Base-by-base conservation (phyloP, 208 protist genomes). In the Trypanosoma boissoni region DNA sequence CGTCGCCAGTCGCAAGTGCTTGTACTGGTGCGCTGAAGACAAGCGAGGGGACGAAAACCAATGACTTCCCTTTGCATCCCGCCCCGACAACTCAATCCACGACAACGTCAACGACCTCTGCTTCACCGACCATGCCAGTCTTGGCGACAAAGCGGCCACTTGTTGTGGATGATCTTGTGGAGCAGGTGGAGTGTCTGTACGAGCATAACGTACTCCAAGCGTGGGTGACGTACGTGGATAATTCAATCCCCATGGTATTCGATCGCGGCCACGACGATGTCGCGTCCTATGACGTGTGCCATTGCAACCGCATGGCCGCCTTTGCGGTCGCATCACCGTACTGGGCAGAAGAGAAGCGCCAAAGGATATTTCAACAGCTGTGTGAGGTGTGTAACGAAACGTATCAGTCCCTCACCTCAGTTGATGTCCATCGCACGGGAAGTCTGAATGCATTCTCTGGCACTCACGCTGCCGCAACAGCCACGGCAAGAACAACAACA, bases 91-190 rank as follows among this genome's bases (percentile, higher is more conserved):
- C 10, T 10, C 26, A 32, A 24, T 6, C 54, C 8, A 20, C 54
- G 7, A 49, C 9, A 10, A 14, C 21, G 41, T 18, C 37, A 50
- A 10, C 31, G 37, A 24, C 18, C 32, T 59, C 26, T 18, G 37
- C 23, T 41, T n/a, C n/a, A n/a, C n/a, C n/a, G n/a, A n/a, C n/a
- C n/a, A n/a, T n/a, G n/a, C n/a, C n/a, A n/a, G n/a, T n/a, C n/a
- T n/a, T n/a, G n/a, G n/a, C 14, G 24, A 24, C 43, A 48, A 27
- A 54, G 34, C 34, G 12, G 34, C 8, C 34, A 14, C 8, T 32
- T 16, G 61, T 64, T 48, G 53, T 81, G 58, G 83, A 88, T 60
- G 86, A 93, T 39, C 16, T 88, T 12, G 64, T 88, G 20, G 76
- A 77, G 16, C 44, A 72, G 36, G 58, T 90, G 18, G 77, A 93